Conservation (phyloP, 176 grass and related monocot genomes). For the Rhynchospora tenuis region DNA sequence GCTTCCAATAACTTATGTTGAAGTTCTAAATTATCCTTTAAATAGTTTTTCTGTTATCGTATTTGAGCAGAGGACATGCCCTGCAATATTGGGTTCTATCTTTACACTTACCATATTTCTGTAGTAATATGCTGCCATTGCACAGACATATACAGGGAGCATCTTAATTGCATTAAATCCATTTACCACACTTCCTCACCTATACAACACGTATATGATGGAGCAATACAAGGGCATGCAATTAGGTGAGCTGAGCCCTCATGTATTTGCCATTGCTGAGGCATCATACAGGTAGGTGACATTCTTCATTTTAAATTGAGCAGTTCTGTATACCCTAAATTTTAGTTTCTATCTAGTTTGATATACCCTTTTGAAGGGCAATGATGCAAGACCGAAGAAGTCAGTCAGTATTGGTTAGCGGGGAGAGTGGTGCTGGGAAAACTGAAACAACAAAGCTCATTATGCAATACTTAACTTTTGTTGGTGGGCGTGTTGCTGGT, state of each 20-base stretch:
- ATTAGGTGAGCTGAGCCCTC: slow-evolving; percentile 70
- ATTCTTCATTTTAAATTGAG: background rate
- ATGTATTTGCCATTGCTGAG: slow-evolving; percentile 72
- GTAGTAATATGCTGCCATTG: background rate
- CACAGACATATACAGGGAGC: slow-evolving; percentile 70
- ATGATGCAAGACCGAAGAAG: slow-evolving; percentile 49
- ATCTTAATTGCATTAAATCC: slow-evolving; percentile 79
- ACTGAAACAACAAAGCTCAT: slow-evolving; percentile 83
- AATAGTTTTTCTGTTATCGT: background rate
- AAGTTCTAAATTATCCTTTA: background rate
- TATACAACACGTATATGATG: slow-evolving; percentile 75
- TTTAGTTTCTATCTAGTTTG: background rate
- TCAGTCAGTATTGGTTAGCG: slow-evolving; percentile 85
- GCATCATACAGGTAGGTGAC: slow-evolving; percentile 48
- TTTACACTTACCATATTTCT: background rate
- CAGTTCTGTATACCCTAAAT: background rate
- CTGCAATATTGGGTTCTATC: background rate
- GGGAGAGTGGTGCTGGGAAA: slow-evolving; percentile 82
- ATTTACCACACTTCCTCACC: slow-evolving; percentile 55
- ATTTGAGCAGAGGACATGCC: background rate
- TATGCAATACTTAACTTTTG: slow-evolving; percentile 80
- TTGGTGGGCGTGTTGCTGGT: slow-evolving; percentile 56
- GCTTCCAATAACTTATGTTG: background rate
- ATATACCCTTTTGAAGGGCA: slow-evolving; percentile 41
- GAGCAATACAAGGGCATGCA: slow-evolving; percentile 69